phyloP scores from a whole-genome alignment of 805 yeast species.

The Hanseniaspora lindneri region DNA sequence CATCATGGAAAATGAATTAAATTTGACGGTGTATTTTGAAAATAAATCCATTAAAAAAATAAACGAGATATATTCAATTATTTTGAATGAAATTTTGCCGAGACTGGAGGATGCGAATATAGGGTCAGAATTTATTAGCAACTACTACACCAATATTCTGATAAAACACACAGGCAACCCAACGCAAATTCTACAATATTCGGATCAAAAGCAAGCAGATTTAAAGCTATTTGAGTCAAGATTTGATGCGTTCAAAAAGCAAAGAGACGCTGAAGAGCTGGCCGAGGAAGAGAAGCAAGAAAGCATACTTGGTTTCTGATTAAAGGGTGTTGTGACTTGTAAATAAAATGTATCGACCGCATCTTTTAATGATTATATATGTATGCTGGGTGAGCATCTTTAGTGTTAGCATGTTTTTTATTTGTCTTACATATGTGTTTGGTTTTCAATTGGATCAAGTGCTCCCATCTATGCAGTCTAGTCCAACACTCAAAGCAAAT shows the following conservation, averaged over 20 bases:
- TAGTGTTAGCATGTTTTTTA: no score
- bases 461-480: no score
- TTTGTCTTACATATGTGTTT: no score
- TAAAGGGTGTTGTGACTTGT: not conserved
- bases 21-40: slow-evolving; percentile 2
- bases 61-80: not conserved
- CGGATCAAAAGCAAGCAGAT: not conserved
- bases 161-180: not conserved
- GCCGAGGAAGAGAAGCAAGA: not conserved
- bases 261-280: not conserved
- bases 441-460: no score
- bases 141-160: not conserved
- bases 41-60: slow-evolving; percentile 1
- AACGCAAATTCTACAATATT: not conserved
- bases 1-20: slow-evolving; percentile 1
- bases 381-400: not conserved
- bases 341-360: not conserved
- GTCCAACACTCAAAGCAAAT: no score
- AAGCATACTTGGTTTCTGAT: not conserved
- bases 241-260: not conserved
- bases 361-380: not conserved
- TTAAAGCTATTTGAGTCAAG: not conserved
- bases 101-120: slow-evolving; percentile 1
- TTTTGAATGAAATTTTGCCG: slow-evolving; percentile 6
- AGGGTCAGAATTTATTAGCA: slow-evolving; percentile 6